phyloP scores from a whole-genome alignment of 164 flowering plant species.

The Umbilicus rupestris region DNA sequence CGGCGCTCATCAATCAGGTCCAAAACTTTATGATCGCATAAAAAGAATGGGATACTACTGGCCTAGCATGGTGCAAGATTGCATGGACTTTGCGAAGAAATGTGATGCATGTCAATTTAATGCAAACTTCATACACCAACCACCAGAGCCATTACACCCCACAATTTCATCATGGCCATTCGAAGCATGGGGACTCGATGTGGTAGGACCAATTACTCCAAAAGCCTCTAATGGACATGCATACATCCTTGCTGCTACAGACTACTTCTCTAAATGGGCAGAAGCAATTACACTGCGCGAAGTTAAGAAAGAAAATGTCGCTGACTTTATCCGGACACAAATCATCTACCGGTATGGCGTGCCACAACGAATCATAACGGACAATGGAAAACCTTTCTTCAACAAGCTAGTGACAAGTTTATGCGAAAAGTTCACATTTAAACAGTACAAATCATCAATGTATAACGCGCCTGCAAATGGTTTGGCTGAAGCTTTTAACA shows the following conservation, averaged over 20 bases:
- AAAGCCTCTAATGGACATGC: slow-evolving; percentile 6
- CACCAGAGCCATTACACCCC: slow-evolving; percentile 3
- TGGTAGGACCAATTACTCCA: neutral
- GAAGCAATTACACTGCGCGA: neutral
- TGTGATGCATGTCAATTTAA: too few relatives aligned
- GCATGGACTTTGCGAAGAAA: too few relatives aligned
- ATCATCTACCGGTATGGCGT: slow-evolving; percentile 11
- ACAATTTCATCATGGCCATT: slow-evolving; percentile 10
- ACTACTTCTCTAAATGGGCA: slow-evolving; percentile 16
- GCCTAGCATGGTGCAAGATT: slow-evolving; percentile 11
- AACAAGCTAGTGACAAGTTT: slow-evolving; percentile 6
- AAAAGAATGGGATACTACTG: slow-evolving; percentile 17
- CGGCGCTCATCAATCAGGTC: too few relatives aligned
- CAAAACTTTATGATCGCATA: too few relatives aligned
- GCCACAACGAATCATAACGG: neutral
- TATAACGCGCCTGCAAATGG: too few relatives aligned
- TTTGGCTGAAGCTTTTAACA: too few relatives aligned
- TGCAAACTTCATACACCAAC: neutral
- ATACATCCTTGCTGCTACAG: slow-evolving; percentile 9
- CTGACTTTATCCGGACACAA: neutral
- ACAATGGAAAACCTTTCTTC: slow-evolving; percentile 7
- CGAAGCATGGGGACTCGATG: slow-evolving; percentile 6
- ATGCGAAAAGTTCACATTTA: slow-evolving; percentile 8
- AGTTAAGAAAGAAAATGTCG: slow-evolving; percentile 10
- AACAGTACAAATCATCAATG: too few relatives aligned